Conservation (phyloP, 768 basidiomycete species). For the Lentinus brumalis region DNA sequence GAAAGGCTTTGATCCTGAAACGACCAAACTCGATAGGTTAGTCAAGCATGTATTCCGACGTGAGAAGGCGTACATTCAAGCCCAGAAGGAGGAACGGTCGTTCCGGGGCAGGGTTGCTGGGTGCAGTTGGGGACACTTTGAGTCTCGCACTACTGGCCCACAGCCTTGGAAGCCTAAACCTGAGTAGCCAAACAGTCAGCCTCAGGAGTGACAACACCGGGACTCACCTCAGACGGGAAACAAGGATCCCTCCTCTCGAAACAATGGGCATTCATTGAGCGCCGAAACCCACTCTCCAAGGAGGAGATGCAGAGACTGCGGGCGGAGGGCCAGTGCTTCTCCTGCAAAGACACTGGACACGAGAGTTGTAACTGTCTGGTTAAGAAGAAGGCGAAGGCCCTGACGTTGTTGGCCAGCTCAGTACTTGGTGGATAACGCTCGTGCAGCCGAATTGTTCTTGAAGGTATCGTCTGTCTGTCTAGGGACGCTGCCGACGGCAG, state of each 20-base stretch:
- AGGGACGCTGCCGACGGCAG: no score
- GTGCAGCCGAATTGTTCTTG: background rate
- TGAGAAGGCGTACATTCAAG: background rate
- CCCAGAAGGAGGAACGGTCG: background rate
- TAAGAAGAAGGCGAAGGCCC: constrained; percentile 9
- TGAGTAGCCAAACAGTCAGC: background rate
- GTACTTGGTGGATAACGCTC: background rate
- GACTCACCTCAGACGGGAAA: background rate
- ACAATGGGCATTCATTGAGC: no score
- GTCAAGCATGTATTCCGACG: background rate
- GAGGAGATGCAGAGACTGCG: constrained; percentile 5
- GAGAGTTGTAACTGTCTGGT: constrained; percentile 5
- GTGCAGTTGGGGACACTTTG: constrained; percentile 1
- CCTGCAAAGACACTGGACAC: constrained; percentile 15
- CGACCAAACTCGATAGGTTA: background rate
- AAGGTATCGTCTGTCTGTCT: no score
- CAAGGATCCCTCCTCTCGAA: no score
- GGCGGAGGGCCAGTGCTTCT: constrained; percentile 15
- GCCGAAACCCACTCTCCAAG: background rate
- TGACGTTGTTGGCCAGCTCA: background rate
- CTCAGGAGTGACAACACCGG: background rate
- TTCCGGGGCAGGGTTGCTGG: background rate
- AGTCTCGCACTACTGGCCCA: background rate
- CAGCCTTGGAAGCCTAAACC: background rate
- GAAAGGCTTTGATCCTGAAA: constrained; percentile 14